Evolutionary conservation across 345 rosid genomes (phyloP), one percentile per base, ranked within the genome.

Genomic region (Moricandia moricandioides): DNA sequence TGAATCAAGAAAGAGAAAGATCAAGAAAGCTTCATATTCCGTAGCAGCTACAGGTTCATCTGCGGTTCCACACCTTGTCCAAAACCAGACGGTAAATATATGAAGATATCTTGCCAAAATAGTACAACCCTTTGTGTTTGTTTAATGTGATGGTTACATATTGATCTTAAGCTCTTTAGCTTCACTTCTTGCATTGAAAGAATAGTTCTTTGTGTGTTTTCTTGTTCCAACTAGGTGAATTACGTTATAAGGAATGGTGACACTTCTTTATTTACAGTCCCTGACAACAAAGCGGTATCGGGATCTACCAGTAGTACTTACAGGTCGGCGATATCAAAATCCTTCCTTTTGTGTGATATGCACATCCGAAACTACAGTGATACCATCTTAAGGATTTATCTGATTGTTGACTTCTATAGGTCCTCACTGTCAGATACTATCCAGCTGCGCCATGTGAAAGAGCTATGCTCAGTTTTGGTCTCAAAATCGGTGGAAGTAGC

Each of bases 1-100:
- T 31, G 75, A 80, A 65, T 69, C 85, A 62, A 90, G 80, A 73
- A 90, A 86, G 77, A 83, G 88, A 71, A 89, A 85, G 80, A 72
- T 52, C 51, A 86, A 84, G 47, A 88, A 84, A 33, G 54, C 24
- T 68, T 70, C 39, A 11, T 65, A 58, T n/a, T 51, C 57, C 75
- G 66, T 67, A 11, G 78, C 76, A 58, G 73, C 74, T 58, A 77
- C 76, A 54, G 82, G 70, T 69, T 74, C 82, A 65, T 26, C 75
- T n/a, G 14, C 21, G 49, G 34, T 65, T 72, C 66, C 47, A 8
- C 54, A 58, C 17, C 8, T 39, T 75, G 67, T 35, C 72, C 85
- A 75, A 35, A 57, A 56, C 57, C 83, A 71, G 37, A 75, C 79
- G 89, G 90, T 86, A 80, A 39, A 72, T 67, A 51, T 8, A 21